These are phyloP conservation scores for Cydonia oblonga DNA, from an alignment of 331 rosid species.

Conservation along the genomic window DNA sequence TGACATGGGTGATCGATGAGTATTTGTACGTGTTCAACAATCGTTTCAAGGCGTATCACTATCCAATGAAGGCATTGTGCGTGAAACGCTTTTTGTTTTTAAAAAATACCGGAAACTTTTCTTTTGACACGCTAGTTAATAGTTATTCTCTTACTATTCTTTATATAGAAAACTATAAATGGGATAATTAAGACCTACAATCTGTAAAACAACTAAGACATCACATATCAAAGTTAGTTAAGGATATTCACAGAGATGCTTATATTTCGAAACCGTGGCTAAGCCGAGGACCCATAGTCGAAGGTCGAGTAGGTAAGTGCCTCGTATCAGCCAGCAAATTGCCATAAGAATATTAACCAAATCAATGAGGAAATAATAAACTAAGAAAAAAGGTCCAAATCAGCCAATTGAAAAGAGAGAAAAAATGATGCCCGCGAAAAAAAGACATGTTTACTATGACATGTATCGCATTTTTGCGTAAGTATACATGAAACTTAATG, in stretches of 20 bases:
- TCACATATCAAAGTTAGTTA: background rate
- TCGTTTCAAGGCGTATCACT: background rate
- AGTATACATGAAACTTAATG: background rate
- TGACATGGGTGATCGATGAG: background rate
- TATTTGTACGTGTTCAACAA: background rate
- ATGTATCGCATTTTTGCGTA: background rate
- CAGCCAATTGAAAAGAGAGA: background rate
- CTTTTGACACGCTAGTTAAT: no score
- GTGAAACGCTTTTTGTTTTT: no score
- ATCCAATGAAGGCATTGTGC: rapidly evolving
- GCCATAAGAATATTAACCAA: background rate
- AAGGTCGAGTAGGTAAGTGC: background rate
- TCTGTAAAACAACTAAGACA: background rate
- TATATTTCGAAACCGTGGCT: background rate
- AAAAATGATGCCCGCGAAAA: background rate
- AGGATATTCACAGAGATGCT: background rate
- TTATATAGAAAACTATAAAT: background rate
- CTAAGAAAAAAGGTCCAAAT: background rate
- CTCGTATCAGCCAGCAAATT: background rate
- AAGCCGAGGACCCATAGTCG: background rate
- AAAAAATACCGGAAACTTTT: background rate
- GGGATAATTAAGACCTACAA: background rate
- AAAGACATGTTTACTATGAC: background rate
- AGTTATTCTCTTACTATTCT: background rate
- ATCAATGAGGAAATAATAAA: background rate